Percentiles rank a stretch among this genome's conserved stretches.
Conservation (phyloP, 495 filamentous ascomycete genomes). For the Filosporella fistucella region DNA sequence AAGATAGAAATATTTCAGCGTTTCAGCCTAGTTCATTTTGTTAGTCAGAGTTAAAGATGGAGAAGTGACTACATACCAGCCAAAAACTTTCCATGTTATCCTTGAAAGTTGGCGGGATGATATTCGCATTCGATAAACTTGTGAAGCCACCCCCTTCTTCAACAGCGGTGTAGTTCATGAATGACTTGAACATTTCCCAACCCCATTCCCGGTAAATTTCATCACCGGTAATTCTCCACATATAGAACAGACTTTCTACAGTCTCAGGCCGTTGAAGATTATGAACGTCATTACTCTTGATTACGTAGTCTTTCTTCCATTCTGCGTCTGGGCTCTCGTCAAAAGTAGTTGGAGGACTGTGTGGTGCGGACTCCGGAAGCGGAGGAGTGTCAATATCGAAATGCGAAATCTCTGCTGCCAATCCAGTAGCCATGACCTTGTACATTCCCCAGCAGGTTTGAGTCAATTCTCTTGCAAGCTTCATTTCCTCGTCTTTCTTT, state of each 20-base stretch:
- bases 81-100: slow-evolving; percentile 96
- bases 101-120: slow-evolving; percentile 53
- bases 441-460: slow-evolving; percentile 99
- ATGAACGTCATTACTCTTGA: slow-evolving; percentile 73
- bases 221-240: slow-evolving; percentile 98
- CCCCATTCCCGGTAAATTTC: slow-evolving; percentile 91
- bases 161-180: slow-evolving; percentile 71
- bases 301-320: slow-evolving; percentile 72
- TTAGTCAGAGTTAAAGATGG: slow-evolving; percentile 8
- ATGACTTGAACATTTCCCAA: slow-evolving; percentile 96
- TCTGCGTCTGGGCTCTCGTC: slow-evolving; percentile 44
- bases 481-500: slow-evolving; percentile 80
- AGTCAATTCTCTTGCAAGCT: slow-evolving; percentile 81
- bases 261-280: slow-evolving; percentile 98
- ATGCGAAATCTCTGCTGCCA: slow-evolving; percentile 89
- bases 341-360: slow-evolving; percentile 40
- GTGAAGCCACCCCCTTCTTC: slow-evolving; percentile 76
- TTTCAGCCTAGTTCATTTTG: slow-evolving; percentile 69
- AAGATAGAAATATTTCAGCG: slow-evolving; percentile 95
- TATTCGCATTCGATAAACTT: slow-evolving; percentile 70
- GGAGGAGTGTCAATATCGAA: slow-evolving; percentile 70
- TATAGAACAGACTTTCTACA: slow-evolving; percentile 90
- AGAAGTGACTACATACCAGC: slow-evolving; percentile 55
- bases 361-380: slow-evolving; percentile 44
- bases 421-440: slow-evolving; percentile 75